A percentile compares a stretch with the other conserved stretches of the same genome.
Evolutionary conservation across 2,329 filamentous ascomycete genomes (phyloP).

Genomic region (Coleophoma crateriformis): DNA sequence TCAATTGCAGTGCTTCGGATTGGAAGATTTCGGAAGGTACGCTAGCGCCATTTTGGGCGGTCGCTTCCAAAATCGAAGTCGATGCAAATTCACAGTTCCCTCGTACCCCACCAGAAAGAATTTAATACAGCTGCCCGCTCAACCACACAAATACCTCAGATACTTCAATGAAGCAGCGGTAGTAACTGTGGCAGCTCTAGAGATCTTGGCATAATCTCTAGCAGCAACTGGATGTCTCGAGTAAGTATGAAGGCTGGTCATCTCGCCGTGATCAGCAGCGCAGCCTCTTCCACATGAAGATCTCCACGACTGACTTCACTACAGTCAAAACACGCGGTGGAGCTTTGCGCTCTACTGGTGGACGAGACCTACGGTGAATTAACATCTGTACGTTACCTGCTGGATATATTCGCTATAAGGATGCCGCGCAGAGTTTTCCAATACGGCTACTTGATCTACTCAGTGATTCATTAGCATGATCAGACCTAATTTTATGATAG

Average conservation of each 20-base stretch:
- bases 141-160: not conserved
- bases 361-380: slow-evolving; percentile 88
- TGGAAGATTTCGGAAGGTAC: slow-evolving; percentile 12
- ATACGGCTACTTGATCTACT: slow-evolving; percentile 3
- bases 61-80: not conserved
- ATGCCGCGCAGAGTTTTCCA: not conserved
- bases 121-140: not conserved
- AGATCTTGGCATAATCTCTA: slow-evolving; percentile 75
- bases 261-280: no score
- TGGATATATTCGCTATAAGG: no score
- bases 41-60: not conserved
- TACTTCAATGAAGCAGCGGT: slow-evolving; percentile 41
- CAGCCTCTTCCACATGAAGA: not conserved
- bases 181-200: slow-evolving; percentile 70
- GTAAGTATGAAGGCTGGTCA: slow-evolving; percentile 34
- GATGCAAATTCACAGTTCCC: not conserved
- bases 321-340: slow-evolving; percentile 68
- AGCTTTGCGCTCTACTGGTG: slow-evolving; percentile 87
- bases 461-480: slow-evolving; percentile 2
- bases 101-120: not conserved
- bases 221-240: slow-evolving; percentile 53
- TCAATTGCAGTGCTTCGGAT: slow-evolving; percentile 31
- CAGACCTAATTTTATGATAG: slow-evolving; percentile 37
- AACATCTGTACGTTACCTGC: slow-evolving; percentile 64
- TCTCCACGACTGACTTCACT: slow-evolving; percentile 10